Percentiles rank a stretch among this genome's conserved stretches.
These are phyloP conservation scores for Prinsepia uniflora DNA, from an alignment of 306 rosid genomes.

Conservation along the genomic window DNA sequence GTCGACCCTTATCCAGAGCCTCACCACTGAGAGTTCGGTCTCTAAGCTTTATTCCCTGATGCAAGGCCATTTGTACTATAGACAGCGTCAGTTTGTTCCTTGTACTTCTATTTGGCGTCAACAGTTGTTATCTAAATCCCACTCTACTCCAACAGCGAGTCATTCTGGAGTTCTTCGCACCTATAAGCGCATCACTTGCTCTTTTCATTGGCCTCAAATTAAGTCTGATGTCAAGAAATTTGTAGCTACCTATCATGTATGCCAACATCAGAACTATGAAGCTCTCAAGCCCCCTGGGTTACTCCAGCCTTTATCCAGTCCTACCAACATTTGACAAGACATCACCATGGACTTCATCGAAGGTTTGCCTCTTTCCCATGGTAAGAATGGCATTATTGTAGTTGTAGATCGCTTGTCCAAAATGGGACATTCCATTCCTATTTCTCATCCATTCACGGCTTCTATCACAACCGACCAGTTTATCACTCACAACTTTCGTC, in stretches of 20 bases:
- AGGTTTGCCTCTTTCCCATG: neutral
- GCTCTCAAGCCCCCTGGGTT: neutral
- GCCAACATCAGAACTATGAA: neutral
- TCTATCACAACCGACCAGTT: neutral
- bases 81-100: neutral
- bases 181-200: neutral
- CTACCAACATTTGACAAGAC: neutral
- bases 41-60: neutral
- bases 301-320: neutral
- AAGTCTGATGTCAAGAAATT: neutral
- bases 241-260: neutral
- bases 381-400: neutral
- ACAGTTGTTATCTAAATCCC: neutral
- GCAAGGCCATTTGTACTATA: neutral
- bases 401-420: conserved; percentile 1
- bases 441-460: neutral
- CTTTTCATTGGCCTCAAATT: neutral
- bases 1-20: too few relatives aligned
- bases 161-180: neutral
- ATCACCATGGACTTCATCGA: conserved; percentile 3
- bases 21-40: neutral
- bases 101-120: neutral
- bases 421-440: neutral
- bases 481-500: neutral
- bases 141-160: neutral